phyloP scores from a whole-genome alignment of 805 yeast genomes.

The Yamadazyma tumulicola region DNA sequence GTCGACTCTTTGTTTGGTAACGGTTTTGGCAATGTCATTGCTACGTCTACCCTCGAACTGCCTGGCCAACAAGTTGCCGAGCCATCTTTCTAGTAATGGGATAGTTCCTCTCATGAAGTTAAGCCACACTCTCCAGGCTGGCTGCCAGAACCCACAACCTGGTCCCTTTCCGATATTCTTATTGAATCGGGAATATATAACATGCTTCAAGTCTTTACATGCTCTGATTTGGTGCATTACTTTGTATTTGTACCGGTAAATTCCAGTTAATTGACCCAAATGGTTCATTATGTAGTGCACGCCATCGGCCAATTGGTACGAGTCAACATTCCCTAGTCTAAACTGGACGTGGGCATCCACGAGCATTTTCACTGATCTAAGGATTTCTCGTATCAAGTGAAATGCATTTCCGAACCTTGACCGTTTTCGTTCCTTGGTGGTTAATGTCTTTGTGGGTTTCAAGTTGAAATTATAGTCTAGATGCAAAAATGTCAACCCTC shows the following conservation, averaged over 20 bases:
- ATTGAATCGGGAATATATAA: constrained; percentile 83
- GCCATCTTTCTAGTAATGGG: constrained; percentile 91
- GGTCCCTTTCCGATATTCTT: constrained; percentile 93
- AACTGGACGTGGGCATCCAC: constrained; percentile 94
- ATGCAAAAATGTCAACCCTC: constrained; percentile 89
- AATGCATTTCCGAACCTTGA: constrained; percentile 96
- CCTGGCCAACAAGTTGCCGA: constrained; percentile 84
- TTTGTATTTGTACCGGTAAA: constrained; percentile 92
- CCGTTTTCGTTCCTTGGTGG: constrained; percentile 93
- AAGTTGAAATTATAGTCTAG: constrained; percentile 92
- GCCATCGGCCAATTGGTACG: constrained; percentile 94
- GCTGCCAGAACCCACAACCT: constrained; percentile 99
- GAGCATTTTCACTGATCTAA: constrained; percentile 75
- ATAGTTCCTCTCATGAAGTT: constrained; percentile 87
- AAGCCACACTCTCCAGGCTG: constrained; percentile 97
- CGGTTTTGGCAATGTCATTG: constrained; percentile 87
- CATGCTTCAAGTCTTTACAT: constrained; percentile 92
- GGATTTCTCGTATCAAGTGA: constrained; percentile 85
- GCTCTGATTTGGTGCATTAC: constrained; percentile 98
- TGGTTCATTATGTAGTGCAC: constrained; percentile 86
- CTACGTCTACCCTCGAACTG: constrained; percentile 95
- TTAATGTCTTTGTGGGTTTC: constrained; percentile 92
- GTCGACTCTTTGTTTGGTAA: constrained; percentile 93
- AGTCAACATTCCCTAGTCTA: constrained; percentile 85
- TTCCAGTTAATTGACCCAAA: constrained; percentile 93